Evolutionary conservation across 495 filamentous ascomycete genomes (phyloP).

Genomic region (Tuber microsphaerosporum): DNA sequence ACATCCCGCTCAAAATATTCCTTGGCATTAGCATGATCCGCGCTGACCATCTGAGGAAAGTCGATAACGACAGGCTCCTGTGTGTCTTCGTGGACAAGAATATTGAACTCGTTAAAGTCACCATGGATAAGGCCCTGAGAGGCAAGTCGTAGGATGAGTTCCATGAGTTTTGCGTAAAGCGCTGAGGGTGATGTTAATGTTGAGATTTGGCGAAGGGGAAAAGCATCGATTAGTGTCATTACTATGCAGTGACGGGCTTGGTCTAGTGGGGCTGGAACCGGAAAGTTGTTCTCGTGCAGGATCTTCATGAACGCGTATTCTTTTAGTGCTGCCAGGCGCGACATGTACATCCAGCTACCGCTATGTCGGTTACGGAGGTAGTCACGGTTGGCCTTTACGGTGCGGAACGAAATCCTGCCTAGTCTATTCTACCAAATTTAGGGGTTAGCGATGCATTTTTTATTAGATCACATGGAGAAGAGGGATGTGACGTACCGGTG

Average conservation of each 20-base stretch:
- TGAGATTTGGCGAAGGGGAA: constrained; percentile 78
- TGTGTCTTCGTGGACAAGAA: constrained; percentile 72
- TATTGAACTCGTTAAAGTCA: constrained; percentile 99
- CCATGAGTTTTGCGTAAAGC: constrained; percentile 83
- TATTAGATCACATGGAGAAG: background rate
- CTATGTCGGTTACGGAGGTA: constrained; percentile 76
- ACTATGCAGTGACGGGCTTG: constrained; percentile 91
- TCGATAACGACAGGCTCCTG: constrained; percentile 76
- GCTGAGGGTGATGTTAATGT: constrained; percentile 66
- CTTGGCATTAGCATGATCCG: constrained; percentile 83
- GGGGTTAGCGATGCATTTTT: background rate
- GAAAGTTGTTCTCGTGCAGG: constrained; percentile 71
- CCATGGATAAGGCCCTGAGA: constrained; percentile 87
- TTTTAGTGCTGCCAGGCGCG: constrained; percentile 79
- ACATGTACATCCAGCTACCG: constrained; percentile 96
- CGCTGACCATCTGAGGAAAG: constrained; percentile 97
- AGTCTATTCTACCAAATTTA: constrained; percentile 44
- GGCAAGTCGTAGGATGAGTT: constrained; percentile 77
- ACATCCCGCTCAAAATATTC: constrained; percentile 96
- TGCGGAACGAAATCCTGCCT: constrained; percentile 92
- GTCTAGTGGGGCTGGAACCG: constrained; percentile 76
- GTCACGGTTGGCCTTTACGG: constrained; percentile 89
- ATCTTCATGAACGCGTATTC: constrained; percentile 85
- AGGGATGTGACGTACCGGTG: constrained; percentile 13
- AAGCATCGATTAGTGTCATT: constrained; percentile 84